A percentile compares a stretch with the other conserved stretches of the same genome.
Evolutionary conservation across 768 basidiomycete species (phyloP).

Genomic region (Suillus plorans): DNA sequence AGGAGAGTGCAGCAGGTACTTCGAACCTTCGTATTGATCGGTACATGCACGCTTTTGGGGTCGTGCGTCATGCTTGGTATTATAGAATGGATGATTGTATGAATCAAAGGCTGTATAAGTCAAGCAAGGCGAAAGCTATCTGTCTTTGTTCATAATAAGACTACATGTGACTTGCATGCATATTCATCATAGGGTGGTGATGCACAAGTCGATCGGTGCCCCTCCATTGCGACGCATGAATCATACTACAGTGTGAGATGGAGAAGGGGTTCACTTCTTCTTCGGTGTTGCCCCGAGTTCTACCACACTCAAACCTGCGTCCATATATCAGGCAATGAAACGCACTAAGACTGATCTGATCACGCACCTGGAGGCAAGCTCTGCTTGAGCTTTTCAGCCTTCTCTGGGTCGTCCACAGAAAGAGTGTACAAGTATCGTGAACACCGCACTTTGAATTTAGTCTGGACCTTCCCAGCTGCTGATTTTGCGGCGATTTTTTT

Average conservation of each 20-base stretch:
- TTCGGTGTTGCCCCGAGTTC: constrained; percentile 70
- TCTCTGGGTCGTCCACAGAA: constrained; percentile 91
- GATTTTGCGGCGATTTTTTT: constrained; percentile 83
- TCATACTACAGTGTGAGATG: constrained; percentile 3
- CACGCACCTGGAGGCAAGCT: constrained; percentile 88
- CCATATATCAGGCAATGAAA: background rate
- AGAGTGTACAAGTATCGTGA: constrained; percentile 98
- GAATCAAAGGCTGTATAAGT: constrained; percentile 8
- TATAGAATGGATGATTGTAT: constrained; percentile 19
- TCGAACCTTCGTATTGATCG: constrained; percentile 15
- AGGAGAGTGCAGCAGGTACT: constrained; percentile 17
- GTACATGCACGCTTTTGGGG: constrained; percentile 21
- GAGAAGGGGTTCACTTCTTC: constrained; percentile 59
- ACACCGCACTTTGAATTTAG: constrained; percentile 99
- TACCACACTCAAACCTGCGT: constrained; percentile 63
- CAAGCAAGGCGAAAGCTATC: constrained; percentile 2
- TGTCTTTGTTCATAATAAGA: constrained; percentile 5
- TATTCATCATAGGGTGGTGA: constrained; percentile 5
- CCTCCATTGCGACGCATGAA: background rate
- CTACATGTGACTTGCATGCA: constrained; percentile 2
- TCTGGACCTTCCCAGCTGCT: constrained; percentile 71
- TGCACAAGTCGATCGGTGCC: background rate
- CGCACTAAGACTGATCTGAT: constrained; percentile 16
- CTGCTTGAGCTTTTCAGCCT: constrained; percentile 97
- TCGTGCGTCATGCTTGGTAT: constrained; percentile 22